Evolutionary conservation across 2,329 filamentous ascomycete species (phyloP).

Genomic region (Monilinia polystroma): DNA sequence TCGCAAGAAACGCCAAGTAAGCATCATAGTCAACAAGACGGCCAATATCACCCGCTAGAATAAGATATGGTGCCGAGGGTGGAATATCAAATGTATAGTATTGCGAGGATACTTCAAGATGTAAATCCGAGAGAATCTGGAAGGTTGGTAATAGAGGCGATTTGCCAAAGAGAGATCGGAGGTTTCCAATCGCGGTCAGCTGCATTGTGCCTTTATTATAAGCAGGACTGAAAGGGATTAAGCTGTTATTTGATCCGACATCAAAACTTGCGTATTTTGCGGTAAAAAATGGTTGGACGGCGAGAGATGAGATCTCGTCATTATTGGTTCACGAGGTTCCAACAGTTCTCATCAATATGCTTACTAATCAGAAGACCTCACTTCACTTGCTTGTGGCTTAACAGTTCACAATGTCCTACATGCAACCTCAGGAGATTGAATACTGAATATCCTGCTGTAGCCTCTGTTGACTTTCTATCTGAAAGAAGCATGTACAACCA

Average conservation of each 20-base stretch:
- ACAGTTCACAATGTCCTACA: no score
- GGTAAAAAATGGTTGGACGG: background rate
- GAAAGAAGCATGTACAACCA: background rate
- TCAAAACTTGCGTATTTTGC: background rate
- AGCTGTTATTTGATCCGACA: background rate
- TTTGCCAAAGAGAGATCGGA: background rate
- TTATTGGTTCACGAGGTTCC: no score
- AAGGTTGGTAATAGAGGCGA: slow-evolving; percentile 4
- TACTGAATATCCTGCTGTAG: no score
- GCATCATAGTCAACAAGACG: slow-evolving; percentile 43
- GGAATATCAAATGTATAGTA: slow-evolving; percentile 46
- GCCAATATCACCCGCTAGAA: slow-evolving; percentile 51
- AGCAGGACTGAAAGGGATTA: no score
- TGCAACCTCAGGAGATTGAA: no score
- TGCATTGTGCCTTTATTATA: background rate
- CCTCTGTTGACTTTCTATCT: background rate
- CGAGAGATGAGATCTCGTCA: no score
- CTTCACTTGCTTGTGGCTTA: background rate
- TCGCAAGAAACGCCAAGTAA: slow-evolving; percentile 45
- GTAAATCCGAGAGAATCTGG: slow-evolving; percentile 44
- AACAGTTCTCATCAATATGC: background rate
- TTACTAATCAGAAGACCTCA: background rate
- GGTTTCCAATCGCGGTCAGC: background rate
- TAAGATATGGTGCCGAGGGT: slow-evolving; percentile 46
- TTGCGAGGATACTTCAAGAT: slow-evolving; percentile 46